A percentile compares a stretch with the other conserved stretches of the same genome.
Evolutionary conservation across 768 basidiomycete species (phyloP).

Genomic region (Exidia glandulosa): DNA sequence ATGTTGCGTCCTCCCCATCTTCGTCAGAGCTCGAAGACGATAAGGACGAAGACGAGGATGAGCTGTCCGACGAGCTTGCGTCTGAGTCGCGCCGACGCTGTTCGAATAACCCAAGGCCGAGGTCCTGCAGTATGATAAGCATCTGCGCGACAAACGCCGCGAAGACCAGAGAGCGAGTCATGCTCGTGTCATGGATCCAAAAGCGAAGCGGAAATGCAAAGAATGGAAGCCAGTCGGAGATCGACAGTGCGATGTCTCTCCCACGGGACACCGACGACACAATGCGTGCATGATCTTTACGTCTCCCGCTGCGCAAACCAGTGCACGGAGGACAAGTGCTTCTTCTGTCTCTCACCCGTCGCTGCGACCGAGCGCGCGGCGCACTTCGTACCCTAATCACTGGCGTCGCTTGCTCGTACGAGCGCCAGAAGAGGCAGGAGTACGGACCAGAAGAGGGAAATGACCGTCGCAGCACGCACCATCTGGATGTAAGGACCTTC

Average conservation of each 20-base stretch:
- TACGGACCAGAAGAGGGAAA: background rate
- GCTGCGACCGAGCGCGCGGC: too few species aligned
- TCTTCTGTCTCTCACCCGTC: too few species aligned
- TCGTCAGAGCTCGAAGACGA: background rate
- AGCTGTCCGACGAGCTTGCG: background rate
- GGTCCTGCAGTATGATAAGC: slow-evolving; percentile 3
- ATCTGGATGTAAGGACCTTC: background rate
- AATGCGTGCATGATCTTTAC: too few species aligned
- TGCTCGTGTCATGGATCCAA: background rate
- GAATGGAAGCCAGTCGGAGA: background rate
- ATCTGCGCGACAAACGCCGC: background rate
- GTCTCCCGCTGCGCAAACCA: background rate
- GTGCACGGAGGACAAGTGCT: too few species aligned
- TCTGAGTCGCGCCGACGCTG: background rate
- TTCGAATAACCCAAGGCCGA: slow-evolving; percentile 9
- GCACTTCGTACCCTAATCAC: too few species aligned
- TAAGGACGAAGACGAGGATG: background rate
- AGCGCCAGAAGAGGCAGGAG: background rate
- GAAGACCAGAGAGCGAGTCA: background rate
- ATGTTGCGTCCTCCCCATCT: background rate
- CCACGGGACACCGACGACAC: too few species aligned
- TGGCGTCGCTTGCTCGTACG: background rate
- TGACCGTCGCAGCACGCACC: background rate
- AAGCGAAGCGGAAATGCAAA: background rate
- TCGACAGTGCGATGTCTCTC: too few species aligned